phyloP scores from a whole-genome alignment of 176 grass and related monocot species.

The Triticum dicoccoides region DNA sequence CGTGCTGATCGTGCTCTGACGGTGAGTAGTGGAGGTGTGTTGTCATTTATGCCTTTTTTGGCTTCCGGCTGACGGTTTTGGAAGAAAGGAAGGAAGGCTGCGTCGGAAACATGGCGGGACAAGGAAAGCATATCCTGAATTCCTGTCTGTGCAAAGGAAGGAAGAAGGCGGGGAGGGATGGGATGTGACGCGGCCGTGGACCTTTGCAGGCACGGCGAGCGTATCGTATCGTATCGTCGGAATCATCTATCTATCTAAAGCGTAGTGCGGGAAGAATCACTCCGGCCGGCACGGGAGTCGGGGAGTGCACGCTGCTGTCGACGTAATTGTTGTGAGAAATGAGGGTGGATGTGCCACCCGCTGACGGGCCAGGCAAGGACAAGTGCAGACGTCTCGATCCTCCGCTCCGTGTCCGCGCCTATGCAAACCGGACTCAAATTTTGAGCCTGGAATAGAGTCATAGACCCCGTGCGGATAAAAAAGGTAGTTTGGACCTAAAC shows the following conservation, averaged over 20 bases:
- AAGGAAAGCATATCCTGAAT: slow-evolving; percentile 18
- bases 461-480: too few relatives aligned
- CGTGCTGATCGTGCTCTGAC: neutral
- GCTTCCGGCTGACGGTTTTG: neutral
- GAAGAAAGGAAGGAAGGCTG: neutral
- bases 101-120: neutral
- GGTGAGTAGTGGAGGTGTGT: too few relatives aligned
- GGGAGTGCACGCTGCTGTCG: neutral
- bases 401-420: too few relatives aligned
- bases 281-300: neutral
- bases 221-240: neutral
- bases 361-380: too few relatives aligned
- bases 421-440: too few relatives aligned
- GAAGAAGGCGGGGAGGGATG: too few relatives aligned
- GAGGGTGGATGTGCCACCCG: too few relatives aligned
- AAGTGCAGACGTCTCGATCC: too few relatives aligned
- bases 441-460: too few relatives aligned
- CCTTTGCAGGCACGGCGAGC: neutral
- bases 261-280: neutral
- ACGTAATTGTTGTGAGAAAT: too few relatives aligned
- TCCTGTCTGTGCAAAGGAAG: neutral
- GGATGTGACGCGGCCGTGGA: neutral
- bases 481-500: too few relatives aligned
- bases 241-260: neutral
- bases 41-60: neutral